Evolutionary conservation across 2,329 filamentous ascomycete species (phyloP).

Genomic region (Fusarium abutilonis): DNA sequence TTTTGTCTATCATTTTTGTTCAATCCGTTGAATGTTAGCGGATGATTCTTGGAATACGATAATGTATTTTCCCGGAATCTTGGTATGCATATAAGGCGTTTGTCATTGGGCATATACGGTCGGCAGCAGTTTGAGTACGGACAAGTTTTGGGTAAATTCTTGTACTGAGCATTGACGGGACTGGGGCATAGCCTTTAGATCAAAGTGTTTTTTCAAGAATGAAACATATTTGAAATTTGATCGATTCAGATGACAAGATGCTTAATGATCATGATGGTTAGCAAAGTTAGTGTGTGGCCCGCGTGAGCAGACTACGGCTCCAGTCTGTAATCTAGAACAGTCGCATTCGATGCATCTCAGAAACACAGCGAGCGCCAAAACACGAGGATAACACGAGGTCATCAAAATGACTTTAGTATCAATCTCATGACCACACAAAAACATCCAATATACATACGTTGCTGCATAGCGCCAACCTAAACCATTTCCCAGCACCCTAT

Average conservation of each 20-base stretch:
- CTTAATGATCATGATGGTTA: background rate
- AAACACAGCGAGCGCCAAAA: background rate
- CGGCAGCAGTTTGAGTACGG: constrained; percentile 6
- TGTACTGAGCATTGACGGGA: constrained; percentile 15
- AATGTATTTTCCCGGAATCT: constrained; percentile 14
- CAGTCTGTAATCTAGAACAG: no score
- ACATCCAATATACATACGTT: background rate
- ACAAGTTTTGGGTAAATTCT: background rate
- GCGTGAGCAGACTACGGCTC: background rate
- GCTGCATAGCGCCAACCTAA: background rate
- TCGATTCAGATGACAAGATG: background rate
- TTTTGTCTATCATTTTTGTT: constrained; percentile 1
- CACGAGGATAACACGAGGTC: background rate
- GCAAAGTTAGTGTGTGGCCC: background rate
- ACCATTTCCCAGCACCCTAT: background rate
- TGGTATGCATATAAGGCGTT: constrained; percentile 41
- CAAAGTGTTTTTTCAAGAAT: constrained; percentile 26
- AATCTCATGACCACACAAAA: no score
- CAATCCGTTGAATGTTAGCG: constrained; percentile 1
- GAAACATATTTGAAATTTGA: constrained; percentile 17
- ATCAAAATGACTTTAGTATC: background rate
- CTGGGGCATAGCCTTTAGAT: constrained; percentile 1
- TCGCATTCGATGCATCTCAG: background rate
- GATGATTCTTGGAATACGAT: background rate
- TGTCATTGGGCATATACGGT: constrained; percentile 25